Evolutionary conservation across 345 rosid species (phyloP).

Genomic region (Eucalyptus rudis): DNA sequence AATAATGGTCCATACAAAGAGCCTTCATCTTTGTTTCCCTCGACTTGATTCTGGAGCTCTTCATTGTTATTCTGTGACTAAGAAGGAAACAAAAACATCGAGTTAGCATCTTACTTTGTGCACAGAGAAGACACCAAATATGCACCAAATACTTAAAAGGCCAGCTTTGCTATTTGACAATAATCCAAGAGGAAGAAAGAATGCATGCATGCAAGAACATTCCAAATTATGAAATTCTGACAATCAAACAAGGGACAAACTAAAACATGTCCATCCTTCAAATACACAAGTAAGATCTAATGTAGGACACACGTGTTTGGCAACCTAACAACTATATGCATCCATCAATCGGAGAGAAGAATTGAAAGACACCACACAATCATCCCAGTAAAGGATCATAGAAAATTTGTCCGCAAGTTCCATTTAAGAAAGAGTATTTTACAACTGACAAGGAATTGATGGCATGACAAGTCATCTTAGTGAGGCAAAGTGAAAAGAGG

Average conservation of each 20-base stretch:
- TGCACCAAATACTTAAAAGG: neutral
- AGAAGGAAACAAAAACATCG: neutral
- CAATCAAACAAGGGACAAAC: neutral
- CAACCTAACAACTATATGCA: neutral
- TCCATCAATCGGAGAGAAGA: neutral
- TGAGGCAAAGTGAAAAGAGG: neutral
- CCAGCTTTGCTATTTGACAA: neutral
- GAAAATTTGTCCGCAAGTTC: neutral
- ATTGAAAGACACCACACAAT: neutral
- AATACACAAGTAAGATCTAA: neutral
- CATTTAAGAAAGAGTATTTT: neutral
- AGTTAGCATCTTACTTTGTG: neutral
- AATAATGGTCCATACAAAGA: conserved; percentile 25
- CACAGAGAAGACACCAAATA: neutral
- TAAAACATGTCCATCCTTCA: neutral
- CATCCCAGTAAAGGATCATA: neutral
- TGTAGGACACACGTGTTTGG: neutral
- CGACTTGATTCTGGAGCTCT: conserved; percentile 8
- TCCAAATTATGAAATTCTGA: neutral
- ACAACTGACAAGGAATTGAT: neutral
- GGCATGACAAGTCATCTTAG: neutral
- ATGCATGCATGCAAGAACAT: neutral
- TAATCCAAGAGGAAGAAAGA: neutral
- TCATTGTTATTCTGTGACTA: neutral
- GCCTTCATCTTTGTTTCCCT: conserved; percentile 8